Evolutionary conservation across 2,329 filamentous ascomycete species (phyloP).

Genomic region (Hymenoscyphus salicellus): DNA sequence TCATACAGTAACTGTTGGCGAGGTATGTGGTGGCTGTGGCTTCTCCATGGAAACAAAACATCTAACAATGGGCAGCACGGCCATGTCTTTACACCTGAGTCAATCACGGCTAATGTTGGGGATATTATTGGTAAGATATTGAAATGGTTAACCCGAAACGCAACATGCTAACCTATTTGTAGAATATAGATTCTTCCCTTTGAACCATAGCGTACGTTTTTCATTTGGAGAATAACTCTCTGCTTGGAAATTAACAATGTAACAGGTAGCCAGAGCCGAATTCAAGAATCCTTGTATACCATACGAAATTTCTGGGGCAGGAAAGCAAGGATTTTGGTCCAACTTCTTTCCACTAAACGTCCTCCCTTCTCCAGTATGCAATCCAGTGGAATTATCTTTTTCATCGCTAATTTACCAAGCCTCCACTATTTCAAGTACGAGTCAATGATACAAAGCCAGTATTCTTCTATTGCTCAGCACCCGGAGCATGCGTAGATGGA

Average conservation of each 20-base stretch:
- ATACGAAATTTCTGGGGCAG: slow-evolving; percentile 50
- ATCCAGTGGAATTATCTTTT: not conserved
- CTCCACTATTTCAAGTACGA: slow-evolving; percentile 42
- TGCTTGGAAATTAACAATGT: not conserved
- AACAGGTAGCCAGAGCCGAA: slow-evolving; percentile 57
- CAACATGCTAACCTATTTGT: slow-evolving; percentile 5
- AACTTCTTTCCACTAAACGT: slow-evolving; percentile 43
- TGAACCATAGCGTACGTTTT: slow-evolving; percentile 44
- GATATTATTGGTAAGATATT: slow-evolving; percentile 26
- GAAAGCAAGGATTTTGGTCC: slow-evolving; percentile 40
- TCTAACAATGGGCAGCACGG: slow-evolving; percentile 12
- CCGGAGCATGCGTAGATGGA: slow-evolving; percentile 60
- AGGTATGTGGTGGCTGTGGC: slow-evolving; percentile 6
- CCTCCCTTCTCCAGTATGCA: slow-evolving; percentile 41
- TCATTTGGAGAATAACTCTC: not conserved
- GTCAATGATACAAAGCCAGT: slow-evolving; percentile 63
- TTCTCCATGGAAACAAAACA: not conserved
- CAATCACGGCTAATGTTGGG: slow-evolving; percentile 23
- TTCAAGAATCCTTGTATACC: slow-evolving; percentile 60
- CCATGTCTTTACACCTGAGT: slow-evolving; percentile 23
- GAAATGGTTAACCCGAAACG: not conserved
- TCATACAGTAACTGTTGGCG: slow-evolving; percentile 8
- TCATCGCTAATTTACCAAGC: slow-evolving; percentile 17
- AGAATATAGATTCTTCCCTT: slow-evolving; percentile 59
- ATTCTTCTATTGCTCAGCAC: slow-evolving; percentile 69